Percentiles rank a stretch among this genome's conserved stretches.
Evolutionary conservation across 495 filamentous ascomycete genomes (phyloP).

Genomic region (Talaromyces borbonicus): DNA sequence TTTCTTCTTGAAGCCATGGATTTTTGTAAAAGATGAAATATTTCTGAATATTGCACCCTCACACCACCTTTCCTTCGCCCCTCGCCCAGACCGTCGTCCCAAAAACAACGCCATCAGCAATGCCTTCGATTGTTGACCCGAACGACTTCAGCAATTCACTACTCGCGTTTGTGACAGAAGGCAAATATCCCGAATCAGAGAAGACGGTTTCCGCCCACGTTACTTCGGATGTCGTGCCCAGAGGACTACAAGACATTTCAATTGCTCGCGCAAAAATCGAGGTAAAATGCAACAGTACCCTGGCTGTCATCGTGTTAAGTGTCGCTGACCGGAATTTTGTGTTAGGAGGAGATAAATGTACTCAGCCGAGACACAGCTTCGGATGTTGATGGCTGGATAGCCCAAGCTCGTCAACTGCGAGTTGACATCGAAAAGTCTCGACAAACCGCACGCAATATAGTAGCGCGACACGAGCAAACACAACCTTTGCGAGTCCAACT

Average conservation of each 20-base stretch:
- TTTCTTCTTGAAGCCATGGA: no score
- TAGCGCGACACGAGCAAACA: constrained; percentile 57
- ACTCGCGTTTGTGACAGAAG: constrained; percentile 60
- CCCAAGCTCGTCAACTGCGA: constrained; percentile 72
- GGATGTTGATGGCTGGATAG: constrained; percentile 76
- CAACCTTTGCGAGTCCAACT: constrained; percentile 47
- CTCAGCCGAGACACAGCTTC: constrained; percentile 64
- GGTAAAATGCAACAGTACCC: constrained; percentile 32
- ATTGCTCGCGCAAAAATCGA: constrained; percentile 58
- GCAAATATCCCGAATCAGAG: constrained; percentile 65
- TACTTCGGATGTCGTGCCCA: constrained; percentile 45
- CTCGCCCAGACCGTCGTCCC: not conserved
- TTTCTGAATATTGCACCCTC: not conserved
- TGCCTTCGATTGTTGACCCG: constrained; percentile 7
- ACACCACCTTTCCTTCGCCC: not conserved
- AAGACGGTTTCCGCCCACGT: constrained; percentile 54
- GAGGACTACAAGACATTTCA: constrained; percentile 53
- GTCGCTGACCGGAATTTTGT: not conserved
- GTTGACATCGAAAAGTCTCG: constrained; percentile 68
- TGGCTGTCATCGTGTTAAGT: no score
- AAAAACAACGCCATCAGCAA: not conserved
- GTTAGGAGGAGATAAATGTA: constrained; percentile 56
- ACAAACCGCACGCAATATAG: constrained; percentile 62
- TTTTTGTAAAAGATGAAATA: no score
- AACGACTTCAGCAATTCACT: constrained; percentile 53